Evolutionary conservation across 768 basidiomycete species (phyloP).

Genomic region (Xerocomus spinulosus): DNA sequence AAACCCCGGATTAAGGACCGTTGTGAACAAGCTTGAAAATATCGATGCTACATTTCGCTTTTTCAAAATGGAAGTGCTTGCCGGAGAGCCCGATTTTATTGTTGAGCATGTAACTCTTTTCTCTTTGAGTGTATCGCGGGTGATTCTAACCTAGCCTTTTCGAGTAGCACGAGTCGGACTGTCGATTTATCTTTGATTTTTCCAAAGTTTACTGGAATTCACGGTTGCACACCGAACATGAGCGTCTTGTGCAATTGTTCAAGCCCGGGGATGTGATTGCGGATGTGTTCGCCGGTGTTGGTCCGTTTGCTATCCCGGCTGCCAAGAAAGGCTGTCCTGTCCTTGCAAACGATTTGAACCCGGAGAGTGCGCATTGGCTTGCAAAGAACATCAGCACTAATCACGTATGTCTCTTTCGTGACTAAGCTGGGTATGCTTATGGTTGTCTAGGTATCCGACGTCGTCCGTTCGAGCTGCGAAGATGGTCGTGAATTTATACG

Average conservation of each 20-base stretch:
- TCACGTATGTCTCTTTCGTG: constrained; percentile 46
- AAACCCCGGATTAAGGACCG: constrained; percentile 76
- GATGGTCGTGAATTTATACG: constrained; percentile 89
- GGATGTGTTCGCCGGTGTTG: constrained; percentile 96
- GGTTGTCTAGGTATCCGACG: constrained; percentile 49
- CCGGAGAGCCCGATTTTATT: constrained; percentile 81
- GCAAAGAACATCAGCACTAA: constrained; percentile 69
- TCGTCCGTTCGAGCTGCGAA: constrained; percentile 68
- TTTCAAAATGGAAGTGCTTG: constrained; percentile 95
- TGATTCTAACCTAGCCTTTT: constrained; percentile 1
- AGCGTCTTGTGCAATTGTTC: constrained; percentile 74
- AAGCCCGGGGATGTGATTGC: constrained; percentile 73
- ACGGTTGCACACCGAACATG: constrained; percentile 86
- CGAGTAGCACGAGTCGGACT: constrained; percentile 74
- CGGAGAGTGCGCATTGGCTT: constrained; percentile 77
- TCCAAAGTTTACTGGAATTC: constrained; percentile 98
- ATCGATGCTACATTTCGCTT: constrained; percentile 87
- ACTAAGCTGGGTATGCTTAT: constrained; percentile 2
- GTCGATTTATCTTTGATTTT: constrained; percentile 91
- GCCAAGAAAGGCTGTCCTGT: constrained; percentile 89
- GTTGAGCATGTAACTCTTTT: constrained; percentile 74
- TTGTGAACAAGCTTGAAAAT: constrained; percentile 90
- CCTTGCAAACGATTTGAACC: constrained; percentile 92
- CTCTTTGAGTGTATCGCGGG: not conserved
- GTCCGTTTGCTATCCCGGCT: constrained; percentile 92